Base-by-base conservation (phyloP, 2,329 filamentous ascomycete species). In the Cadophora gregata region DNA sequence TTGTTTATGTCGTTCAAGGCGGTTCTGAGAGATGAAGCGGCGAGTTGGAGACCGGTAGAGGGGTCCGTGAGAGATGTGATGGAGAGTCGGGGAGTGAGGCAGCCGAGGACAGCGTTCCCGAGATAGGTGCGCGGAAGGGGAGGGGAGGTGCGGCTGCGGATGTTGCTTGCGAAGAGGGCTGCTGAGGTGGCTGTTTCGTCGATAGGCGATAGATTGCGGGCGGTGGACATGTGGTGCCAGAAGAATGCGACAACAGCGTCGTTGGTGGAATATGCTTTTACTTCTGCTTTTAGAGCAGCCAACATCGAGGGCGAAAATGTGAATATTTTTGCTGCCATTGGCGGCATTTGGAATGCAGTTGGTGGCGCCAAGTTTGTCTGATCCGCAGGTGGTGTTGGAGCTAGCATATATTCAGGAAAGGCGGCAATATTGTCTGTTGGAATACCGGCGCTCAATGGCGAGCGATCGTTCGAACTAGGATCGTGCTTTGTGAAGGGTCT, bases 231-330 rank as follows among this genome's bases (percentile, higher is more conserved):
- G 33, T 70, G 65, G 48, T 83, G 78, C 82, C 83, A 87, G 63
- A 86, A 75, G 56, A 86, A 81, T 0, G 84, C 83, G 2, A 76
- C 82, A 16, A 87, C 74, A 3, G 80, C 78, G 70, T 88, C 85
- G 64, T 88, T 84, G 0, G 84, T 87, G 1, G 84, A 85, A 25
- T 86, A 73, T 68, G 79, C 86, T 1, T 67, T 66, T 51, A 64
- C 66, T 36, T 56, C 66, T 25, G 36, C 50, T 66, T 87, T 86
- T 1, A 87, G 73, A 0, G 69, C 62, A 1, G 69, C 60, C 0
- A 86, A 77, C 0, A 80, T 77, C 3, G 72, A 51, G 0, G 76
- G 42, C 1, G 75, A 64, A 72, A 87, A 85, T 24, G 72, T 74
- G 70, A 85, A 83, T 66, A 82, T 82, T 0, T 76, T 74, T 82